Evolutionary conservation across 2,329 filamentous ascomycete genomes (phyloP).

Genomic region (Ophiostoma perfectum): DNA sequence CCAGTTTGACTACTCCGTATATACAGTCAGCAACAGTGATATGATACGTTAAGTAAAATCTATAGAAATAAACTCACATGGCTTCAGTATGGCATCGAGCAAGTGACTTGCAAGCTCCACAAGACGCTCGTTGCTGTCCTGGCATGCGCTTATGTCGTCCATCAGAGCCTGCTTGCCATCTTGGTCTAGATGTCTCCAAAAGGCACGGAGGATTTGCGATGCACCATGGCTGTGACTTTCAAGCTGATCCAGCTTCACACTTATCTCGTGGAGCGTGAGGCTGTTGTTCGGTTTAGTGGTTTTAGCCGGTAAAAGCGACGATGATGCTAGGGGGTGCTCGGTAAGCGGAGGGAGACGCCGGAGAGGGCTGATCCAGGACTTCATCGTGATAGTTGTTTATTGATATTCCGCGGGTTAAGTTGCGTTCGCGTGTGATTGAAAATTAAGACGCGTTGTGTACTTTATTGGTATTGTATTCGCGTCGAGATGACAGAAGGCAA

Average conservation of each 20-base stretch:
- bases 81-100: neutral
- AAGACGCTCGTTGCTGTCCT: neutral
- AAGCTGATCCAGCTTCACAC: neutral
- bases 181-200: neutral
- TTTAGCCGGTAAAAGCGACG: neutral
- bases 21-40: neutral
- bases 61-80: neutral
- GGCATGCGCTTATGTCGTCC: neutral
- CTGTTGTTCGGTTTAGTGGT: neutral
- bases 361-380: neutral
- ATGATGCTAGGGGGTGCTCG: neutral
- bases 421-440: no score
- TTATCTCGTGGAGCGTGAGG: neutral
- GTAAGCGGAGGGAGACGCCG: neutral
- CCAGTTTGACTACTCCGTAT: neutral
- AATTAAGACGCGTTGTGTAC: no score
- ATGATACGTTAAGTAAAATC: neutral
- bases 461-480: no score
- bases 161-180: neutral
- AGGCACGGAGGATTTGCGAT: neutral
- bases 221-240: neutral
- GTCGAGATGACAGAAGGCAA: no score
- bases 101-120: neutral
- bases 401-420: no score
- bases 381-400: neutral